Base-by-base conservation (phyloP, 768 basidiomycete species). In the Amanita rimosa region DNA sequence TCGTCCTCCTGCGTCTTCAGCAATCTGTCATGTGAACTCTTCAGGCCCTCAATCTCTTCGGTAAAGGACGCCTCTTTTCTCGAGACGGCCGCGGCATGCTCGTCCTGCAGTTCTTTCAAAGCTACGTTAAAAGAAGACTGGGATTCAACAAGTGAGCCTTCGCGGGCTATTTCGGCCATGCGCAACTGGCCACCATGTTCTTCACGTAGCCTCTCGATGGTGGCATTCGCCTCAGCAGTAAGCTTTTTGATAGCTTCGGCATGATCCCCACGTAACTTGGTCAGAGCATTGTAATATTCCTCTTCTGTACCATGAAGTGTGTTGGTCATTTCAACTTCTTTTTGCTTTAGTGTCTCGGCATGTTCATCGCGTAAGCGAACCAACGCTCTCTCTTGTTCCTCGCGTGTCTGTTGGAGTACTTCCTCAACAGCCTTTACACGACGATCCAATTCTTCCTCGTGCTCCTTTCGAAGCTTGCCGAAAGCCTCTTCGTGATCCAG, bases 201-300 rank as follows among this genome's bases (percentile, higher is more conserved):
- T 55, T 83, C 81, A 48, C 76, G 77, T 53, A 90, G 64, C 39
- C 85, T 75, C 46, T 84, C 80, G n/a, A 91, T 67, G 9, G 69
- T 70, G 4, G 76, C 78, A 34, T 77, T 68, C 16, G 74, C 67
- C 49, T 90, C 83, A 4, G 71, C 70, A 1, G 76, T 69, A 49
- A 83, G 75, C 55, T 71, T 76, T 53, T 76, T 76, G 50, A 91
- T 67, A 21, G 76, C 71, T 52, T 80, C 76, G 3, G 76, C 71
- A 55, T 92, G 87, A 58, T 87, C 83, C 11, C 61, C 68, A 37
- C 87, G 83, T 42, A 91, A 74, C 55, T 85, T 85, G 11, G 80
- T 85, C 36, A 92, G 67, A 17, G 79, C 80, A 50, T 88, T 81
- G 60, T 89, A 87, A 57, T 88, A 89, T 59, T 89, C 83, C 56